phyloP scores from a whole-genome alignment of 2,329 filamentous ascomycete species.

The Triangularia setosa region DNA sequence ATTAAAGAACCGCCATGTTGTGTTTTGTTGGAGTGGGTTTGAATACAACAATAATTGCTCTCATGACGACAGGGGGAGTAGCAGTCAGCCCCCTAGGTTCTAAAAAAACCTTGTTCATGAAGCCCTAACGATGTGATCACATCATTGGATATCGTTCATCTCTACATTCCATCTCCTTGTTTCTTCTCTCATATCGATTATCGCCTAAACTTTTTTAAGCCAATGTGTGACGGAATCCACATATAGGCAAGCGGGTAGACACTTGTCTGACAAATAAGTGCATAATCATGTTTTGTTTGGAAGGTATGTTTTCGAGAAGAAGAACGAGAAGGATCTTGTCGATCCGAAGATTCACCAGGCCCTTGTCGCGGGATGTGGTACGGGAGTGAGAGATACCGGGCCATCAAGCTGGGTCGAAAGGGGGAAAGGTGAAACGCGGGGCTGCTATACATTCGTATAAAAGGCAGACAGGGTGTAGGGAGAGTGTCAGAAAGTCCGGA shows the following conservation, averaged over 20 bases:
- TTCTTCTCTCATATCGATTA: not conserved
- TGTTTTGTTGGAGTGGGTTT: not conserved
- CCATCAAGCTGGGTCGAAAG: not conserved
- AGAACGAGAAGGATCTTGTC: not conserved
- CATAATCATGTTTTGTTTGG: not conserved
- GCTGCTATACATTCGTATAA: slow-evolving; percentile 1
- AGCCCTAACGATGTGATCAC: not conserved
- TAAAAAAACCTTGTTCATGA: not conserved
- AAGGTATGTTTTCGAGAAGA: not conserved
- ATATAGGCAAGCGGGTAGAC: not conserved
- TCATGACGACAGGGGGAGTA: not conserved
- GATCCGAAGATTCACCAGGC: not conserved
- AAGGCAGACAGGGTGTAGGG: not conserved
- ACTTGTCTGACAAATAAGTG: not conserved
- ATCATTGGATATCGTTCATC: not conserved
- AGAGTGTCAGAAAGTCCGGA: not conserved
- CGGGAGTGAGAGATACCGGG: slow-evolving; percentile 13
- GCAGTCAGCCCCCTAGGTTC: not conserved
- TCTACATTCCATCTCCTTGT: not conserved
- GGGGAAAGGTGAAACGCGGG: slow-evolving; percentile 24
- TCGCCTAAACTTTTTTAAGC: not conserved
- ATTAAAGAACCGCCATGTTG: not conserved
- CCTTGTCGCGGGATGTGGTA: not conserved
- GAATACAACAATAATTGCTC: not conserved
- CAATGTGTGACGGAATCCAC: not conserved